These are phyloP conservation scores for Pseudotulostoma volvatum DNA, from an alignment of 495 filamentous ascomycete species.

Conservation along the genomic window DNA sequence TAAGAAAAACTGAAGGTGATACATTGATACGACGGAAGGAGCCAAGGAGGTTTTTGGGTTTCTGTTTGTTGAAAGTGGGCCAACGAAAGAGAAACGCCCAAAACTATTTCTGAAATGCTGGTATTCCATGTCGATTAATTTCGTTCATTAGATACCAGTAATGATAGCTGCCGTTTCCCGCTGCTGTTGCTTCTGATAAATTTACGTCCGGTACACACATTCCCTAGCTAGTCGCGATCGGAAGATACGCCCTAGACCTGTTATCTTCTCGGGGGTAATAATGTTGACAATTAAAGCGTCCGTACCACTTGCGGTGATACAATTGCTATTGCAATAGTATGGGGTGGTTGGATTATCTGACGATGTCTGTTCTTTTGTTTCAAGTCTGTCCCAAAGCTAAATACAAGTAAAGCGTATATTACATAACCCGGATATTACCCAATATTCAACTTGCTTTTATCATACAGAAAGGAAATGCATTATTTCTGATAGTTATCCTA, in stretches of 20 bases:
- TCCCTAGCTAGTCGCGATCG: too few relatives aligned
- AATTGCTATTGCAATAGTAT: too few relatives aligned
- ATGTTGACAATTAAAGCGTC: background rate
- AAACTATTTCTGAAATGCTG: conserved; percentile 1
- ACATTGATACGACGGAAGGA: conserved; percentile 1
- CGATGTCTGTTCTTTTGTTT: too few relatives aligned
- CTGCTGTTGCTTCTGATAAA: too few relatives aligned
- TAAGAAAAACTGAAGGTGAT: conserved; percentile 1
- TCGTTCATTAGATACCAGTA: background rate
- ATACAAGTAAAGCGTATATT: too few relatives aligned
- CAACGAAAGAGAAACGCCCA: background rate
- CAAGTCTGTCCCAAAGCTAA: too few relatives aligned
- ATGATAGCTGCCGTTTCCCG: too few relatives aligned
- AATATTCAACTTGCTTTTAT: background rate
- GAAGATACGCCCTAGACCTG: background rate
- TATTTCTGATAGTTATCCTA: too few relatives aligned
- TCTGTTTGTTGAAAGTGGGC: background rate
- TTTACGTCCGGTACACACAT: too few relatives aligned
- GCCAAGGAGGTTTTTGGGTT: background rate
- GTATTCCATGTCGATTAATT: background rate
- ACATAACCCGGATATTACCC: too few relatives aligned
- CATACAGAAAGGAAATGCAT: background rate
- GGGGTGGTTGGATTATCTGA: too few relatives aligned
- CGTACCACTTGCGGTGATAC: too few relatives aligned
- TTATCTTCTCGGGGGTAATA: background rate